phyloP scores from a whole-genome alignment of 2,329 filamentous ascomycete genomes.

The Calonectria pteridis region DNA sequence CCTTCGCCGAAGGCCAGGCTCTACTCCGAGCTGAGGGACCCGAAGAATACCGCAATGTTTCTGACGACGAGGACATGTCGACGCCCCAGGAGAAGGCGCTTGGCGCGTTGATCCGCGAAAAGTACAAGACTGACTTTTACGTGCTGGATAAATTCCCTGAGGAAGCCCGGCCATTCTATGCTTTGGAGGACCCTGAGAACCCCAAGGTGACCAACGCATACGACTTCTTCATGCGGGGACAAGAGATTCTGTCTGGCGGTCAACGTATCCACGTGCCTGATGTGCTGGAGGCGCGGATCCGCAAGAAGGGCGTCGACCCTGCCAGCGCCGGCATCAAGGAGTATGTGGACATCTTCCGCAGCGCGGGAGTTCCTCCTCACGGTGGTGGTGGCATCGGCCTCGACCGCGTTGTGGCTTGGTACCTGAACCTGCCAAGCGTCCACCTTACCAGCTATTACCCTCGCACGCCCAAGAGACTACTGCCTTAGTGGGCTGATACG shows the following conservation, averaged over 20 bases:
- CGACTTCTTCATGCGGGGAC: conserved; percentile 92
- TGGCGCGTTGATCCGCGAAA: conserved; percentile 85
- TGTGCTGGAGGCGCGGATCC: conserved; percentile 82
- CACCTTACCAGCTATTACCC: conserved; percentile 71
- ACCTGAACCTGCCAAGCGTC: conserved; percentile 69
- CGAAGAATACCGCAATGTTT: conserved; percentile 74
- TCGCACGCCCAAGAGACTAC: conserved; percentile 70
- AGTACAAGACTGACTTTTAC: conserved; percentile 96
- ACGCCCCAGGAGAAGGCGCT: conserved; percentile 91
- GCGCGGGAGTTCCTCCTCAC: conserved; percentile 89
- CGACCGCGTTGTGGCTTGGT: conserved; percentile 84
- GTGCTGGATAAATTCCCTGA: conserved; percentile 97
- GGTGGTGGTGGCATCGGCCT: conserved; percentile 91
- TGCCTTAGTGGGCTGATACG: conserved; percentile 55
- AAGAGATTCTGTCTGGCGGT: conserved; percentile 92
- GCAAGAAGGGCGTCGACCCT: conserved; percentile 84
- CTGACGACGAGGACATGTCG: conserved; percentile 82
- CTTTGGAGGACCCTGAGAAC: conserved; percentile 78
- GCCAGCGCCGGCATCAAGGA: conserved; percentile 82
- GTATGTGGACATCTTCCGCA: conserved; percentile 85
- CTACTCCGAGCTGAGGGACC: conserved; percentile 82
- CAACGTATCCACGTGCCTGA: conserved; percentile 89
- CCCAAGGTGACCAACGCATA: conserved; percentile 75
- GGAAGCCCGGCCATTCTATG: conserved; percentile 90
- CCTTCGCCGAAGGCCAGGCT: conserved; percentile 82